Evolutionary conservation across 176 grass and related monocot species (phyloP).

Genomic region (Zoysia pacifica): DNA sequence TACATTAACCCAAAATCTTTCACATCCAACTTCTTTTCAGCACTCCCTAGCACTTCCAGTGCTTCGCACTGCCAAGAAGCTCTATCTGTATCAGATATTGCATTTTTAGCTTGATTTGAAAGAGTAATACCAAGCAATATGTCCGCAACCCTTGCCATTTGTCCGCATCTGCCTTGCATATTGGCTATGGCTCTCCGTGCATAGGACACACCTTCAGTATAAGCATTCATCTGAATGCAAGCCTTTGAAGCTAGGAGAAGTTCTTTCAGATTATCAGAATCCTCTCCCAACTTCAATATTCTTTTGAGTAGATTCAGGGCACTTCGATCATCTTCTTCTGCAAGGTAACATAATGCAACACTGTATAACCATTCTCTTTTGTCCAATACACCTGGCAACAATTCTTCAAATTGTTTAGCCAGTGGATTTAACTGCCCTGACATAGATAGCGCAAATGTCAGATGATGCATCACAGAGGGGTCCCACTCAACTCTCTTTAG

Average conservation of each 20-base stretch:
- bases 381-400: constrained; percentile 64
- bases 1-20: constrained; percentile 68
- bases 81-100: constrained; percentile 71
- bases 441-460: constrained; percentile 83
- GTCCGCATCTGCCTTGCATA: constrained; percentile 51
- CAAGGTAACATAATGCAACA: constrained; percentile 91
- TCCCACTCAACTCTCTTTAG: constrained; percentile 75
- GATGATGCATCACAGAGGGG: constrained; percentile 71
- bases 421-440: constrained; percentile 68
- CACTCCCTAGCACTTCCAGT: constrained; percentile 62
- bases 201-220: constrained; percentile 67
- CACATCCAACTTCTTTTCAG: constrained; percentile 58
- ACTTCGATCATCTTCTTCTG: constrained; percentile 70
- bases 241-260: constrained; percentile 82
- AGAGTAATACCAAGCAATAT: constrained; percentile 66
- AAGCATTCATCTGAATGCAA: constrained; percentile 53
- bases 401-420: constrained; percentile 74
- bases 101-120: constrained; percentile 79
- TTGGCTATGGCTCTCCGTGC: constrained; percentile 62
- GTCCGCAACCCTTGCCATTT: constrained; percentile 61
- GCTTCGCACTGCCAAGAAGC: constrained; percentile 72
- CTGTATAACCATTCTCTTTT: constrained; percentile 73
- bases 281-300: constrained; percentile 63
- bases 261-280: constrained; percentile 68
- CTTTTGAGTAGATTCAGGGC: constrained; percentile 73